Base-by-base conservation (phyloP, 2,329 filamentous ascomycete species). In the Sphaerulina populicola region DNA sequence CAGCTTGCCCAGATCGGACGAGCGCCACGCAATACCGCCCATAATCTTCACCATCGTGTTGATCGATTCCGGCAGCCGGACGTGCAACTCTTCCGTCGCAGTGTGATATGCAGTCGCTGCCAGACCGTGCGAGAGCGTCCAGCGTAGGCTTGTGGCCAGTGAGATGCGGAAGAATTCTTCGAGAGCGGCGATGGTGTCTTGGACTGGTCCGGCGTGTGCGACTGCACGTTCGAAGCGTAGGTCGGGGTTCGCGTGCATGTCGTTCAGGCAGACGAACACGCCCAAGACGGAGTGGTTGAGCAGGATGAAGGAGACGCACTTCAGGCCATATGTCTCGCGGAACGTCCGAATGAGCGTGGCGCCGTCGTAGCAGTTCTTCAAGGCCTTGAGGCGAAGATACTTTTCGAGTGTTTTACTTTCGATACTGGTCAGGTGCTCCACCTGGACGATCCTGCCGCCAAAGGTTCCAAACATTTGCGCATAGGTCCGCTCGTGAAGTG, bases 281-380 rank as follows among this genome's bases (percentile, higher is more conserved):
- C 48, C 48, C 41, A 50, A 27, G n/a, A 50, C 38, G 6, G 48
- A 50, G 36, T 50, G 48, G 23, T 50, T 50, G 29, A 50, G 36
- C 7, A 50, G 23, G 2, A 50, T 44, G 11, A 50, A 45, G 5
- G 48, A 50, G 9, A 45, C 23, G 10, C 41, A 50, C 27, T 50
- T 50, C 15, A 50, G 27, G 2, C 48, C 48, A 12, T 50, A 50
- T 14, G 15, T 40, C 41, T 50, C 48, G 15, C 48, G 48, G 23
- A 31, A 50, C 6, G 35, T 23, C 14, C 48, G 48, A 6, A 50
- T 50, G 14, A 44, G 23, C 14, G 41, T 35, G 10, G 48, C 48
- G 23, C 48, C 48, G 6, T 40, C 35, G 11, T 50, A 50, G 35
- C 42, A 44, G 42, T 50, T 35, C 15, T 40, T 21, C 35, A 44